Evolutionary conservation across 2,329 filamentous ascomycete species (phyloP).

Genomic region (Annulohypoxylon truncatum): DNA sequence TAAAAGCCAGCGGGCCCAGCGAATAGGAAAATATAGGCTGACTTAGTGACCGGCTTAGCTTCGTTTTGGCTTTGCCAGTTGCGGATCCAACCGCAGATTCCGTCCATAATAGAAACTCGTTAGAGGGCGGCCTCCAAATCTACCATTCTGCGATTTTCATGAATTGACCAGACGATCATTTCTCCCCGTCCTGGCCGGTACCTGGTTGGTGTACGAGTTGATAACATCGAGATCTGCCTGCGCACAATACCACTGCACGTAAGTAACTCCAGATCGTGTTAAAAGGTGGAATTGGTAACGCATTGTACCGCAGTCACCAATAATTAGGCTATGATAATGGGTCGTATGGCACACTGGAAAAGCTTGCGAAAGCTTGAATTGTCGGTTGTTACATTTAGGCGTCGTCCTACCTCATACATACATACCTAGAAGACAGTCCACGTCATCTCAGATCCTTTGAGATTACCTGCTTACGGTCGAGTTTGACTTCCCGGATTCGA

Average conservation of each 20-base stretch:
- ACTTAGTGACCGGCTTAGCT: not conserved
- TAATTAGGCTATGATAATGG: conserved; percentile 6
- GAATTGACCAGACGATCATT: not conserved
- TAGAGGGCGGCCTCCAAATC: conserved; percentile 10
- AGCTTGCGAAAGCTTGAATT: conserved; percentile 32
- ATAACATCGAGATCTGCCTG: conserved; percentile 13
- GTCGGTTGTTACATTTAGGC: conserved; percentile 17
- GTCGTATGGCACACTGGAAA: not conserved
- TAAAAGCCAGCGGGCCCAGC: not conserved
- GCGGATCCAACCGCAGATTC: conserved; percentile 27
- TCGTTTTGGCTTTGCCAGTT: not conserved
- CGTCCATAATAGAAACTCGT: not conserved
- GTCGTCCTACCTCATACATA: conserved; percentile 12
- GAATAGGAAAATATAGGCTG: conserved; percentile 31
- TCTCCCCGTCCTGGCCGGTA: not conserved
- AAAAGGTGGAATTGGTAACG: not conserved
- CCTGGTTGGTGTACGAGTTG: not conserved
- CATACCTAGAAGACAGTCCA: too few relatives aligned
- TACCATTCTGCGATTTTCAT: not conserved
- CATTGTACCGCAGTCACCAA: not conserved
- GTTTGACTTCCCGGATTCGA: not conserved
- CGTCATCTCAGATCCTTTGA: conserved; percentile 28
- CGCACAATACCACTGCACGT: conserved; percentile 6
- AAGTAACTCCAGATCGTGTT: conserved; percentile 1
- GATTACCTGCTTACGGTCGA: conserved; percentile 1